A percentile compares a stretch with the other conserved stretches of the same genome.
phyloP scores from a whole-genome alignment of 352 stramenopile species.

The Globisporangium nodosum region DNA sequence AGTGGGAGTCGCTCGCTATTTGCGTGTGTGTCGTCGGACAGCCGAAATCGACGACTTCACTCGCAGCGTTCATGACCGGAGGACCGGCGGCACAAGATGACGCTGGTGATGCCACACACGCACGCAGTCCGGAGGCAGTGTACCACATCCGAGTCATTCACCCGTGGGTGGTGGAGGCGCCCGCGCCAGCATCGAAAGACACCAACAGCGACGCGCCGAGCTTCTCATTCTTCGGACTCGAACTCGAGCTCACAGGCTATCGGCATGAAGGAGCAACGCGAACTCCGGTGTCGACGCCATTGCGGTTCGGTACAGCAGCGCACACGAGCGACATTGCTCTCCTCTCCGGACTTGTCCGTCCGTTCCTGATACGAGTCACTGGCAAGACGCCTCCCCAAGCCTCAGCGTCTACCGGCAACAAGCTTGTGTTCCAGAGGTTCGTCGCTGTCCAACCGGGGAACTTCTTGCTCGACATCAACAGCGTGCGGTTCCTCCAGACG shows the following conservation, averaged over 20 bases:
- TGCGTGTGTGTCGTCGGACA: too few species aligned
- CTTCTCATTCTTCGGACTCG: conserved; percentile 35
- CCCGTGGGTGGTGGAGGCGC: conserved; percentile 10
- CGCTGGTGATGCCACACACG: not conserved
- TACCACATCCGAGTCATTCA: conserved; percentile 38
- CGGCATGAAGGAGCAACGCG: not conserved
- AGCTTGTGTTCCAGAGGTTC: conserved; percentile 28
- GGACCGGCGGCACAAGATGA: conserved; percentile 2
- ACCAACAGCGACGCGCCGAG: not conserved
- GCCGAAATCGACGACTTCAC: too few species aligned
- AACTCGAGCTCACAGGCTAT: conserved; percentile 30
- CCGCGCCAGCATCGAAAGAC: not conserved
- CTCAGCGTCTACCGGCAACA: conserved; percentile 11
- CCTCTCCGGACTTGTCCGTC: conserved; percentile 17
- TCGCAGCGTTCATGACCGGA: not conserved
- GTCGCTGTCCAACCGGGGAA: conserved; percentile 37
- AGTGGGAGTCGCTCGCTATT: too few species aligned
- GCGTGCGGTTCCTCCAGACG: conserved; percentile 25
- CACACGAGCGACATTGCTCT: not conserved
- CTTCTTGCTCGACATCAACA: conserved; percentile 41
- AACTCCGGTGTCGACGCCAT: not conserved
- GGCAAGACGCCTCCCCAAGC: conserved; percentile 18
- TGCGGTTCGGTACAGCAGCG: conserved; percentile 2
- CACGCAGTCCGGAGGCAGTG: conserved; percentile 13
- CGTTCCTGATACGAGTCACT: conserved; percentile 26